Conservation (phyloP, 208 protist genomes). For the Leishmania tarentolae region DNA sequence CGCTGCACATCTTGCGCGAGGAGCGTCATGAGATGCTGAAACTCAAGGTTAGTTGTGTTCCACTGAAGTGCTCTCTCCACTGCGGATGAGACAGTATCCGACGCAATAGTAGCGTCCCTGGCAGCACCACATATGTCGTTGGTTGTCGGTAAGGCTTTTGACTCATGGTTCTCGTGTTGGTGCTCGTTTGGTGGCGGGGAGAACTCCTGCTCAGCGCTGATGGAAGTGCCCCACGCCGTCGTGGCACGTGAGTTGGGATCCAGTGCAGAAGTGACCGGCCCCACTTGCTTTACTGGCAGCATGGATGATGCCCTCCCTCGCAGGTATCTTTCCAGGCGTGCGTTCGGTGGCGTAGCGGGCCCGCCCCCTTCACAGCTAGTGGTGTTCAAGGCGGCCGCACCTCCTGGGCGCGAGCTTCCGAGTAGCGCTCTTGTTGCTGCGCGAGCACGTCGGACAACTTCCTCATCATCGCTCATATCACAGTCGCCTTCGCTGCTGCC, state of each 20-base stretch:
- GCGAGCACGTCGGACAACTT: conserved; percentile 27
- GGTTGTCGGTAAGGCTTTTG: neutral
- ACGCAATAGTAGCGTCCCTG: neutral
- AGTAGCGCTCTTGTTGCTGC: conserved; percentile 25
- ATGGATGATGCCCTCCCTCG: conserved; percentile 6
- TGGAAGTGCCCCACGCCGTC: neutral
- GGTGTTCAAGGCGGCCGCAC: neutral
- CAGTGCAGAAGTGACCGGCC: neutral
- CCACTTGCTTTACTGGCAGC: neutral
- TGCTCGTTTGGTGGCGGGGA: neutral
- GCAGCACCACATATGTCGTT: neutral
- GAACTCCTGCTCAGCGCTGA: neutral
- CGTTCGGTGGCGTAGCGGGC: neutral
- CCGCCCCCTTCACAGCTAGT: neutral
- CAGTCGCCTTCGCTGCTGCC: neutral
- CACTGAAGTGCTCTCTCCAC: conserved; percentile 7
- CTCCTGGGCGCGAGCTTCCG: conserved; percentile 1
- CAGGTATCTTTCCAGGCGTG: conserved; percentile 24
- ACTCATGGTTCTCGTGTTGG: neutral
- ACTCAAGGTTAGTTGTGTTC: conserved; percentile 33
- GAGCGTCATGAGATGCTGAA: conserved; percentile 51
- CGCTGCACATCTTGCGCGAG: conserved; percentile 42
- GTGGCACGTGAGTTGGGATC: neutral
- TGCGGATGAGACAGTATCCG: neutral
- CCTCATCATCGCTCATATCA: conserved; percentile 31